Base-by-base conservation (phyloP, 495 filamentous ascomycete species). In the Gamarada debralockiae region DNA sequence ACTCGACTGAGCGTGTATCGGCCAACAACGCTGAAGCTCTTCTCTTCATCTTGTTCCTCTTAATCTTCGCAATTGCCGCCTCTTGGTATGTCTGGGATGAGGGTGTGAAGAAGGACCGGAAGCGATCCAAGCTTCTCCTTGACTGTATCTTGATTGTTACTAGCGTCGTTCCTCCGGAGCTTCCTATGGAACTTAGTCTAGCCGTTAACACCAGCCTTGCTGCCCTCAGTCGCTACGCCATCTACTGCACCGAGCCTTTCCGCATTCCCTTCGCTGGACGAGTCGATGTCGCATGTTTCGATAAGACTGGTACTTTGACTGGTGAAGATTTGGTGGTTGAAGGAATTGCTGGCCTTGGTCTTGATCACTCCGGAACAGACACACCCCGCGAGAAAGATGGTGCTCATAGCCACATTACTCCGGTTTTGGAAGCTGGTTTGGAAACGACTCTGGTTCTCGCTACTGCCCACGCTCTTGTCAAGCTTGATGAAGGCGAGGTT, bases 81-180 rank as follows among this genome's bases (percentile, higher is more conserved):
- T 95, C 92, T n/a, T 97, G 95, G 93, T 99, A 99, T 66, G 93
- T 99, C 43, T 99, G 93, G 93, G 82, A 90, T 53, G 92, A 99
- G 69, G 93, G 93, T 71, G 92, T 97, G 33, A 70, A 77, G 50
- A 86, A 85, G 72, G 92, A 97, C 66, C 85, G 93, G 61, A 97
- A 97, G 76, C 83, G 93, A 52, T 96, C 90, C 18, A 99, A 99
- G 79, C 79, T 99, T 25, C 79, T 99, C 52, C 82, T 99, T 48
- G 93, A 99, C 69, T 99, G 93, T 70, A 84, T 99, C 60, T 81
- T 99, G 53, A 99, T 99, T 61, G 79, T 97, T 57, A 99, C 93
- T 17, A 96, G 90, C 64, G 93, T 99, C 49, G 93, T 99, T 3
- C 93, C 93, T 17, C 93, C 93, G 7, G 93, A 99, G 65, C 79